phyloP scores from a whole-genome alignment of 495 filamentous ascomycete species.

The Neurospora sp. region DNA sequence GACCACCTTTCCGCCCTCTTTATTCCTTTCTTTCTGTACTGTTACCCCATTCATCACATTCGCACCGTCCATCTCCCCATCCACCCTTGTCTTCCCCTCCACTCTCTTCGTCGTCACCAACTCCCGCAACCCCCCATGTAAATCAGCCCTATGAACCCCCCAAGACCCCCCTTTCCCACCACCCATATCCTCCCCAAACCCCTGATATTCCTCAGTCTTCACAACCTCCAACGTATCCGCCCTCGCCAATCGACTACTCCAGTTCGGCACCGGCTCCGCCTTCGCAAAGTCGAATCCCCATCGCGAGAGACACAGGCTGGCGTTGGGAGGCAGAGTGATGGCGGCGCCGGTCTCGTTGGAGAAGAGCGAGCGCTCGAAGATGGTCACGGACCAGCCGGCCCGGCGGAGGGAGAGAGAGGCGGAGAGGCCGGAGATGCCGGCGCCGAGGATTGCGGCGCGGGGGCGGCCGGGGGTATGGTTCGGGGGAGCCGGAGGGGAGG shows the following conservation, averaged over 20 bases:
- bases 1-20: too few relatives aligned
- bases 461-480: not conserved
- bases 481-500: not conserved
- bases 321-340: constrained; percentile 43
- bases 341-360: constrained; percentile 47
- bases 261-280: constrained; percentile 20
- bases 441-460: constrained; percentile 31
- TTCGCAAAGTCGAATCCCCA: constrained; percentile 37
- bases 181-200: constrained; percentile 16
- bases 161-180: constrained; percentile 10
- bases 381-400: constrained; percentile 38
- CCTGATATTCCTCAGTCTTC: constrained; percentile 17
- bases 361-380: constrained; percentile 43
- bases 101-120: too few relatives aligned
- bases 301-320: constrained; percentile 28
- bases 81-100: too few relatives aligned
- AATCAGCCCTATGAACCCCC: constrained; percentile 44
- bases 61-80: too few relatives aligned
- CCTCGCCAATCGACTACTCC: constrained; percentile 19
- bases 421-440: constrained; percentile 20
- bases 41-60: too few relatives aligned
- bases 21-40: too few relatives aligned
- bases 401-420: constrained; percentile 40
- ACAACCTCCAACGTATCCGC: constrained; percentile 19
- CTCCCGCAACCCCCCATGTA: constrained; percentile 41